Evolutionary conservation across 345 rosid species (phyloP).

Genomic region (Punica granatum): DNA sequence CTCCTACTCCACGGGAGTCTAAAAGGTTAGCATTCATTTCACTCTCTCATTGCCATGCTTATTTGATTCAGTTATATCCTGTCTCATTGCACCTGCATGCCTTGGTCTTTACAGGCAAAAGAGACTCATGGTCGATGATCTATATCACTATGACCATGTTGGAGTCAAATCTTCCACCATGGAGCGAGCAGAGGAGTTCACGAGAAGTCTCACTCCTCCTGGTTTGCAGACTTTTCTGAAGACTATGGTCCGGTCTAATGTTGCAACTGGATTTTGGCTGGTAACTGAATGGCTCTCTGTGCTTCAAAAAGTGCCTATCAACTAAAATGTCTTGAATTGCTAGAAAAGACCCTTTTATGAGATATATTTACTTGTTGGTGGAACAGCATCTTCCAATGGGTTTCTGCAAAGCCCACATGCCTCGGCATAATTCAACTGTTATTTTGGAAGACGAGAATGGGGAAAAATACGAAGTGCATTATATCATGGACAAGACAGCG

Average conservation of each 20-base stretch:
- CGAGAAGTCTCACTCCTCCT: constrained; percentile 34
- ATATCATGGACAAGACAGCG: constrained; percentile 40
- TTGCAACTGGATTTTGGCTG: constrained; percentile 60
- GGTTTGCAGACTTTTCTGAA: constrained; percentile 49
- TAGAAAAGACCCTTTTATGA: background rate
- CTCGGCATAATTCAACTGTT: constrained; percentile 30
- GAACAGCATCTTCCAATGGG: constrained; percentile 30
- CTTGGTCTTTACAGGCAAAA: constrained; percentile 15
- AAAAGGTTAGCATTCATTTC: background rate
- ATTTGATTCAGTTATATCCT: background rate
- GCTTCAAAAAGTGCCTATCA: background rate
- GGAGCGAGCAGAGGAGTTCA: constrained; percentile 41
- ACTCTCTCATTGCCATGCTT: background rate
- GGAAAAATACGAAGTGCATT: constrained; percentile 29
- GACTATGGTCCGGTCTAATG: constrained; percentile 52
- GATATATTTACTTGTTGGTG: constrained; percentile 5
- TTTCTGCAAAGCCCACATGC: constrained; percentile 27
- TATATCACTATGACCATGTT: constrained; percentile 15
- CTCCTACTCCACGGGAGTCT: background rate
- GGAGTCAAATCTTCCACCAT: constrained; percentile 23
- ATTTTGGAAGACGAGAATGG: constrained; percentile 45
- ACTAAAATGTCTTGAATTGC: background rate
- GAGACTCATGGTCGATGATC: constrained; percentile 17
- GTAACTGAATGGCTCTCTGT: constrained; percentile 13
- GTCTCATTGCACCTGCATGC: background rate